Base-by-base conservation (phyloP, 768 basidiomycete species). In the Wakefieldia striispora region DNA sequence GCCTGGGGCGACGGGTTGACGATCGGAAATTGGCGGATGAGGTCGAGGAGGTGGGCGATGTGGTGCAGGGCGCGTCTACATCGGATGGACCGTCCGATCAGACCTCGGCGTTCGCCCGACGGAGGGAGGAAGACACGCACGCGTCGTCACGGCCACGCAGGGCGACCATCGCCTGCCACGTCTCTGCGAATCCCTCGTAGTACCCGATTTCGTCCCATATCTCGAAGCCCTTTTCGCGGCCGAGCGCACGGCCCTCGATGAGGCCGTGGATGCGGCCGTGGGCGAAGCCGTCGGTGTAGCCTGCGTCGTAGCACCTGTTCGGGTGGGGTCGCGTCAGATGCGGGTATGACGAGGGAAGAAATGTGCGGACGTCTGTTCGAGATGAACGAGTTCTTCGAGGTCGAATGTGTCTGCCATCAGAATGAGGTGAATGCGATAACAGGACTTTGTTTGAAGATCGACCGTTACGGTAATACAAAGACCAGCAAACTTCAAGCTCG, bases 141-240 rank as follows among this genome's bases (percentile, higher is more conserved):
- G 61, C 64, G 13, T 65, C 65, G 4, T 65, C 69, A 47, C 8
- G 9, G 2, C 11, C 19, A 10, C 75, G 72, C 45, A 68, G 69
- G 19, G 68, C 58, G 36, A 72, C 72, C 45, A 89, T 69, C 2
- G 73, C 73, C 51, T 72, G 66, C 90, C 91, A 97, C 47, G 83
- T 79, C 47, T 60, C 53, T 3, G 91, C 91, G 58, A 88, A 87
- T 6, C 94, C 95, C 59, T 95, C 81, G 65, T 95, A 95, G 60
- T 86, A 97, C 2, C 91, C 94, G 12, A 99, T 78, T 67, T 99
- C 95, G 67, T 97, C 95, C 93, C 94, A 97, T 70, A 97, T 84
- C 69, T 95, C 94, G 66, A 85, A 97, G 0, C 89, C 91, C 58
- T 95, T 94, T 58, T 92, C 87, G 47, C 84, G 78, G 2, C 94